Percentiles rank a stretch among this genome's conserved stretches.
phyloP scores from a whole-genome alignment of 106 monocot genomes.

The Acorus calamus region DNA sequence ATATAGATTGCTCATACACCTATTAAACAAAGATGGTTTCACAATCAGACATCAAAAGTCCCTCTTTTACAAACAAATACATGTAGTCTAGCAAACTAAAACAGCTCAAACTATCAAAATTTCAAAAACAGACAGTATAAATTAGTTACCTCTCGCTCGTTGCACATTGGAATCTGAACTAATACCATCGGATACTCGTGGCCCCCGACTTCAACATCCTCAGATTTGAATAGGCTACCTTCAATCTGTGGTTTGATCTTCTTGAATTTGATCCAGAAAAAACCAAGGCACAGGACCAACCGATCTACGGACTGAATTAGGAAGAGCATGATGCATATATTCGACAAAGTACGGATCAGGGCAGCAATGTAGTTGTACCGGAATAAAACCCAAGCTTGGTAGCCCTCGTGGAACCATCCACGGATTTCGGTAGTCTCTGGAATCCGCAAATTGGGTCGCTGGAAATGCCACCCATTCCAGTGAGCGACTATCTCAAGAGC shows the following conservation, averaged over 20 bases:
- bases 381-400: too few species aligned
- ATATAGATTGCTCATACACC: conserved; percentile 75
- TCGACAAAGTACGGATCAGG: too few species aligned
- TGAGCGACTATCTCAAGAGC: conserved; percentile 43
- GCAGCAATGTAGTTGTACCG: too few species aligned
- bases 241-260: conserved; percentile 26
- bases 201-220: conserved; percentile 6
- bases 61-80: not conserved
- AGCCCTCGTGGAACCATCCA: too few species aligned
- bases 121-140: not conserved
- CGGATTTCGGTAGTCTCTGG: not conserved
- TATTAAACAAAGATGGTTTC: conserved; percentile 3
- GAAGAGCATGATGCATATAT: not conserved
- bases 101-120: not conserved
- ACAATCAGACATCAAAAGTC: not conserved
- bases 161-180: conserved; percentile 77
- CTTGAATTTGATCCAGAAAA: conserved; percentile 41
- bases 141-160: conserved; percentile 35
- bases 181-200: conserved; percentile 52
- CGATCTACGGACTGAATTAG: conserved; percentile 28
- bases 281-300: conserved; percentile 24
- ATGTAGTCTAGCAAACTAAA: not conserved
- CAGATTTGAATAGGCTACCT: conserved; percentile 6
- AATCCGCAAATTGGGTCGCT: conserved; percentile 17
- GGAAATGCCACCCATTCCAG: conserved; percentile 56